Base-by-base conservation (phyloP, 108 stramenopile genomes). In the Heterococcus sp. region DNA sequence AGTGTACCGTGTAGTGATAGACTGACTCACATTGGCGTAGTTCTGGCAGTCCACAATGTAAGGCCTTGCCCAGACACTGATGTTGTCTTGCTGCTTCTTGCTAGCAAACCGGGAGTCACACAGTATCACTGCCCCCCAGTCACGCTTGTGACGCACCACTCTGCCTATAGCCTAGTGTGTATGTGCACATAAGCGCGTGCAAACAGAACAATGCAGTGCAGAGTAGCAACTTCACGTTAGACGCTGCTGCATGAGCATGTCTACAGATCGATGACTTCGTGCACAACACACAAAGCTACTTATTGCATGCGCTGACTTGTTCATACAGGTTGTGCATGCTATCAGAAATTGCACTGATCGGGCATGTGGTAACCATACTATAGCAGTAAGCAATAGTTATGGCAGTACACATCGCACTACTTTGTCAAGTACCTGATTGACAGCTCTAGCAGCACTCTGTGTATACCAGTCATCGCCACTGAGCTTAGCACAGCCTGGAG, bases 111-210 rank as follows among this genome's bases (percentile, higher is more conserved):
- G 91, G 73, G 91, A 89, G 80, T 99, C 98, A 28, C 94, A 88
- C 58, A 99, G 84, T 4, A 99, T 83, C 0, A 99, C 92, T 35
- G 94, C 93, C 32, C 97, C 99, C 74, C 91, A 99, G 79, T 99
- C 99, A n/a, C 77, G 73, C 29, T 89, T 84, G 87, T 98, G 97
- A n/a, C 99, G 95, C 82, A 99, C 95, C 0, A 97, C 96, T 28
- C 99, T 88, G 0, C 99, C 99, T 35, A 99, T 85, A 5, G 96
- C 97, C 83, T 58, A n/a, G 46, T 21, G 46, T 21, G 46, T 21
- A 21, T 21, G 46, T 8, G 14, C 46, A 21, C 46, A 21, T 8
- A 58, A 21, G 46, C 46, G 46, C 8, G 14, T 8, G 46, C 46
- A 21, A 21, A 58, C 14, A 58, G 46, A 58, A 21, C 46, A n/a